Evolutionary conservation across 1,284 basidiomycete species (phyloP).

Genomic region (Rhodotorula sp.): DNA sequence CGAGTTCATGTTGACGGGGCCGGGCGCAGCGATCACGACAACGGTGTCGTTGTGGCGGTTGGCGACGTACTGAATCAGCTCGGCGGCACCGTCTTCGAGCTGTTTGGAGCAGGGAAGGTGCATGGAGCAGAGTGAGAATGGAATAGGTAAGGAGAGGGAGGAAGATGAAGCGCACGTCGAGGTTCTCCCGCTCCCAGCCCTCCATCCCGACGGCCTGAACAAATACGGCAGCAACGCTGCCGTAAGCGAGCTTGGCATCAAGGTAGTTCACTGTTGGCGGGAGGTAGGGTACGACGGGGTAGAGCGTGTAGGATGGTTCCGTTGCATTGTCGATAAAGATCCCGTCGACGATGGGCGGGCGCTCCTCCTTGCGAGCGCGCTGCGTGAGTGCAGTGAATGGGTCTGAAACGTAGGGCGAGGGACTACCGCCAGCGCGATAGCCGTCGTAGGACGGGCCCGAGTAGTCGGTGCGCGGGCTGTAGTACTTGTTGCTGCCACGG

Average conservation of each 20-base stretch:
- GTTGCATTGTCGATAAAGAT: too few relatives aligned
- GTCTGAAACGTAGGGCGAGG: background rate
- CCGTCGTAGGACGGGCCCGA: slow-evolving; percentile 9
- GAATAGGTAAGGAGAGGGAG: too few relatives aligned
- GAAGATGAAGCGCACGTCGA: slow-evolving; percentile 13
- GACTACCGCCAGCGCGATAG: slow-evolving; percentile 4
- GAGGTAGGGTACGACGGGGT: too few relatives aligned
- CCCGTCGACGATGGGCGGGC: slow-evolving; percentile 11
- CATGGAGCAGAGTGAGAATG: too few relatives aligned
- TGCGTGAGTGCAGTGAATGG: slow-evolving; percentile 7
- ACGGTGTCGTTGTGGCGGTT: slow-evolving; percentile 66
- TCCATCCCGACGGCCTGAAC: slow-evolving; percentile 21
- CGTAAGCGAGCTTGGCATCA: slow-evolving; percentile 40
- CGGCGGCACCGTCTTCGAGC: slow-evolving; percentile 38
- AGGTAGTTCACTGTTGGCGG: slow-evolving; percentile 13
- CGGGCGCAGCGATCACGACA: slow-evolving; percentile 63
- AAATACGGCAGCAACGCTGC: slow-evolving; percentile 35
- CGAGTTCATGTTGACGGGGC: slow-evolving; percentile 36
- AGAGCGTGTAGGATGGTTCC: too few relatives aligned
- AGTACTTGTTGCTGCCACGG: background rate
- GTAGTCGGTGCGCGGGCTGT: background rate
- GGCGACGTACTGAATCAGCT: slow-evolving; percentile 50
- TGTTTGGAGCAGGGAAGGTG: background rate
- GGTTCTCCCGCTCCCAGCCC: slow-evolving; percentile 35
- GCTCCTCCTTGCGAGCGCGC: slow-evolving; percentile 3